Evolutionary conservation across 2,329 filamentous ascomycete genomes (phyloP), one percentile per base, ranked within the genome.

Genomic region (Aspergillus piperis): DNA sequence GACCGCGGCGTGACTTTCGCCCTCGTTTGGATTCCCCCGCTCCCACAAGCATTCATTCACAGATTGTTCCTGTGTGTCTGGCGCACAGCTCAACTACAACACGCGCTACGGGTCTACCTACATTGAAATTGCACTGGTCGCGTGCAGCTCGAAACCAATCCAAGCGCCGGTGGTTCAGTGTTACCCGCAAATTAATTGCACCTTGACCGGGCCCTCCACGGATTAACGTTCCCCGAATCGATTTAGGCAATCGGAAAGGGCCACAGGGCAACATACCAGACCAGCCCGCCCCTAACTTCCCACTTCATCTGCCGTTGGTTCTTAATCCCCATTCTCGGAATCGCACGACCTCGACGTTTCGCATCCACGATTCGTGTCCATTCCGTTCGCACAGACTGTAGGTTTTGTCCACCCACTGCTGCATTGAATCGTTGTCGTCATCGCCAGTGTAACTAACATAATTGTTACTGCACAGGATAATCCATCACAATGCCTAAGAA

Each of bases 401-500:
- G 64, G 62, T 64, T 17, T 61, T 32, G 50, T 39, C 38, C 61
- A 59, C 41, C 41, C 49, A 54, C 38, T 25, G 21, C 27, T 39
- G 39, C 21, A 23, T 47, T 47, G 44, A 17, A 21, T 52, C 56
- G 39, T 57, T 58, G 49, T 60, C 56, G 54, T 63, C 65, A 58
- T 62, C 58, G 44, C 58, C 56, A 36, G 56, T 50, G 32, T 48
- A 54, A 54, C 56, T 57, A 54, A 50, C 50, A 56, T 11, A 19
- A 30, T 48, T 32, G 32, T 47, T 25, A 51, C 57, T 44, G 49
- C 50, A 53, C 36, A 55, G 11, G 32, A 59, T 55, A 39, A 53
- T 47, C 44, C 48, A 64, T 21, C 68, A 72, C 50, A 57, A 74
- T 75, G 72, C 36, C 70, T 38, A 75, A 74, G 68, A 74, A 73